These are phyloP conservation scores for Xylaria hypoxylon DNA, from an alignment of 2,329 filamentous ascomycete species.

Conservation along the genomic window DNA sequence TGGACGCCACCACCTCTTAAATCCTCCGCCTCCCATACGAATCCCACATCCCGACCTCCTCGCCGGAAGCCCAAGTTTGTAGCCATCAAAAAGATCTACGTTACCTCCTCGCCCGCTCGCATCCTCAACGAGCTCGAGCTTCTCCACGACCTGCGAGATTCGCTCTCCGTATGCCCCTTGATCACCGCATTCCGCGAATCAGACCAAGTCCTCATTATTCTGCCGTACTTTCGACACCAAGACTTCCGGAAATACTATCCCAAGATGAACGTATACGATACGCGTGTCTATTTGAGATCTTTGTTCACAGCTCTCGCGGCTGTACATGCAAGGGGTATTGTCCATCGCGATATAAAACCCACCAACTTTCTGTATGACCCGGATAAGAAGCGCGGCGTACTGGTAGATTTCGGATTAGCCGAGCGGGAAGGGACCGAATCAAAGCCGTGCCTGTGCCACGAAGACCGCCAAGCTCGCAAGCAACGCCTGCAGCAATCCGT, in stretches of 20 bases:
- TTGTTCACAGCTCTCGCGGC: slow-evolving; percentile 86
- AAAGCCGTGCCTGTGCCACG: slow-evolving; percentile 85
- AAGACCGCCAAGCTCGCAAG: slow-evolving; percentile 71
- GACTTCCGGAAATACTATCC: slow-evolving; percentile 97
- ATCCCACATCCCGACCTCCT: slow-evolving; percentile 51
- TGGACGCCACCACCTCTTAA: slow-evolving; percentile 78
- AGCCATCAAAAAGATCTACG: slow-evolving; percentile 99
- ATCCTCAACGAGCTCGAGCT: slow-evolving; percentile 98
- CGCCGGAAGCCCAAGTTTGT: slow-evolving; percentile 78
- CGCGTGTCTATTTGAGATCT: slow-evolving; percentile 88
- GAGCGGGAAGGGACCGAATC: slow-evolving; percentile 83
- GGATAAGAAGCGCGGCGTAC: slow-evolving; percentile 80
- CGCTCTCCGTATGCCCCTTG: slow-evolving; percentile 87
- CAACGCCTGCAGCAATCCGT: slow-evolving; percentile 63
- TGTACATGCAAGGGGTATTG: slow-evolving; percentile 85
- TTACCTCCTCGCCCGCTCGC: slow-evolving; percentile 91
- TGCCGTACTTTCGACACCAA: slow-evolving; percentile 94
- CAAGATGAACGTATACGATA: slow-evolving; percentile 86
- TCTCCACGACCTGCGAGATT: slow-evolving; percentile 85
- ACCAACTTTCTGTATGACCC: slow-evolving; percentile 98
- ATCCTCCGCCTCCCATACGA: slow-evolving; percentile 58
- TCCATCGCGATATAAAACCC: slow-evolving; percentile 96
- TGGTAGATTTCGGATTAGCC: slow-evolving; percentile 99
- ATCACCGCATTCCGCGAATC: slow-evolving; percentile 96
- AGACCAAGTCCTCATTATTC: slow-evolving; percentile 93